Percentiles rank a stretch among this genome's conserved stretches.
Conservation (phyloP, 2,329 filamentous ascomycete genomes). For the Cladophialophora yegresii region DNA sequence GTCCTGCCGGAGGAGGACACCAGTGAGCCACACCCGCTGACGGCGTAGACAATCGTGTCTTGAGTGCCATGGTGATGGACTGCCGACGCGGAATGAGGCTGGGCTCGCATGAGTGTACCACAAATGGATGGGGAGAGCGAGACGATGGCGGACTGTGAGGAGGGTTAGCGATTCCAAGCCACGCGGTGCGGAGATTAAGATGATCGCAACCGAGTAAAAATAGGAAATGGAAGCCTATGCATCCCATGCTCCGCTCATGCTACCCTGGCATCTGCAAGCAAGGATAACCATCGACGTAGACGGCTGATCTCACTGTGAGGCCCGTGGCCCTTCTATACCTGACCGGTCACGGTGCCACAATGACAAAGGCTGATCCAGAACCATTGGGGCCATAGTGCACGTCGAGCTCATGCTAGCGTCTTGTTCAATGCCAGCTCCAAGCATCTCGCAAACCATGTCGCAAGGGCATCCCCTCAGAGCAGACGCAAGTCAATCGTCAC, state of each 20-base stretch:
- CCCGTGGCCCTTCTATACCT: neutral
- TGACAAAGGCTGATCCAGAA: neutral
- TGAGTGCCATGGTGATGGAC: constrained; percentile 71
- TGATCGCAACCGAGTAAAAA: neutral
- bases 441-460: neutral
- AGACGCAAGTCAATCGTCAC: neutral
- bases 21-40: constrained; percentile 62
- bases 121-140: constrained; percentile 67
- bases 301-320: neutral
- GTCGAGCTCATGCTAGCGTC: neutral
- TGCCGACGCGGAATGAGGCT: constrained; percentile 62
- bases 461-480: neutral
- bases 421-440: neutral
- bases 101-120: constrained; percentile 64
- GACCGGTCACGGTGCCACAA: neutral
- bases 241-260: too few species aligned
- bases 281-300: neutral
- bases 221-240: neutral
- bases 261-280: neutral
- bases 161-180: neutral
- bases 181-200: neutral
- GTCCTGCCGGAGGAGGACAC: constrained; percentile 41
- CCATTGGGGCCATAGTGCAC: neutral
- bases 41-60: constrained; percentile 66
- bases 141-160: constrained; percentile 58